These are phyloP conservation scores for Amanita rubescens DNA, from an alignment of 768 basidiomycete genomes.

Conservation along the genomic window DNA sequence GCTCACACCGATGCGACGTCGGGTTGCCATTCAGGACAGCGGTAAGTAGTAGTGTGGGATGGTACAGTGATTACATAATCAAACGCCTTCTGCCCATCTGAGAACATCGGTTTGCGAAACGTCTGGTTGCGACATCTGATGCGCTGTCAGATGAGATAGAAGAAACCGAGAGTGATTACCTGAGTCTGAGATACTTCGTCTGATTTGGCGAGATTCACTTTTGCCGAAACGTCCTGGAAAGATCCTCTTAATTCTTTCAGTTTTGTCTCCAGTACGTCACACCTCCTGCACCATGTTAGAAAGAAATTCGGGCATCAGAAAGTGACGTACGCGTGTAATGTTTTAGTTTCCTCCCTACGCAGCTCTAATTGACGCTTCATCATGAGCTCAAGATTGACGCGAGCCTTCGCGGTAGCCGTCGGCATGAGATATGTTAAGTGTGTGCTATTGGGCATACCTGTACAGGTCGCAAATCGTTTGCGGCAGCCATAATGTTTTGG, in stretches of 20 bases:
- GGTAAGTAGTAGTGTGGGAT: too few species aligned
- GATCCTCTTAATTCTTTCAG: constrained; percentile 47
- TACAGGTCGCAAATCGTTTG: constrained; percentile 83
- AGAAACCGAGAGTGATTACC: not conserved
- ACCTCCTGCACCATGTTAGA: constrained; percentile 42
- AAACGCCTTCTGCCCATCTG: constrained; percentile 49
- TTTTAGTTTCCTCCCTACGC: constrained; percentile 61
- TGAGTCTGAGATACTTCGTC: not conserved
- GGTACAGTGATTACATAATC: constrained; percentile 5
- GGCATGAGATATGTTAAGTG: not conserved
- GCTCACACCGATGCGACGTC: constrained; percentile 72
- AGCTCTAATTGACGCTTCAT: constrained; percentile 74
- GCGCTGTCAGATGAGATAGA: constrained; percentile 6
- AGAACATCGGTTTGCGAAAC: constrained; percentile 36
- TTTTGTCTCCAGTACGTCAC: constrained; percentile 59
- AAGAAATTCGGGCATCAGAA: not conserved
- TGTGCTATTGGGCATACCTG: constrained; percentile 42
- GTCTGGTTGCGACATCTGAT: not conserved
- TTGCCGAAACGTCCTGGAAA: constrained; percentile 11
- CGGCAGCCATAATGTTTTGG: constrained; percentile 85
- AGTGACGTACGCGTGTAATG: constrained; percentile 56
- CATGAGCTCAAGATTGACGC: constrained; percentile 75
- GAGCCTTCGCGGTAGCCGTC: constrained; percentile 40
- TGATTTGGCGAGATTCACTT: not conserved
- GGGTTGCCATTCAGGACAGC: constrained; percentile 48